These are phyloP conservation scores for Lactuca saligna DNA, from an alignment of 129 eudicot species.

Conservation along the genomic window DNA sequence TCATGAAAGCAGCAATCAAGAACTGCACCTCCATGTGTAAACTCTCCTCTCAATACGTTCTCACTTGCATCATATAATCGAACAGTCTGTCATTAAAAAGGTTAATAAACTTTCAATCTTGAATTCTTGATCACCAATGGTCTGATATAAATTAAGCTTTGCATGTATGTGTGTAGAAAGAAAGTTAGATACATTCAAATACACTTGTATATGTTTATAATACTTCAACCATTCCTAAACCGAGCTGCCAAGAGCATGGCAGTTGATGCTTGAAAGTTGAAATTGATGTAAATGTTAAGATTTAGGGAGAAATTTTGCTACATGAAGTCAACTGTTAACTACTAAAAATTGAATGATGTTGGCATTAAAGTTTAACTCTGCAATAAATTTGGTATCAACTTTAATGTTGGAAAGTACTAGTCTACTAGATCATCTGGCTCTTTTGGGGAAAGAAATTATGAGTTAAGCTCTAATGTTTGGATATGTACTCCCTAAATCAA, in stretches of 20 bases:
- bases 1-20: conserved; percentile 98
- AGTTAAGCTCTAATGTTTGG: neutral
- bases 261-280: neutral
- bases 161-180: conserved; percentile 6
- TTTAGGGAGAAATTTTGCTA: neutral
- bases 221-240: neutral
- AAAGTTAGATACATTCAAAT: neutral
- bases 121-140: neutral
- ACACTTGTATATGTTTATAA: neutral
- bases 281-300: neutral
- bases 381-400: conserved; percentile 1
- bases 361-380: neutral
- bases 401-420: neutral
- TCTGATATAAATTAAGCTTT: neutral
- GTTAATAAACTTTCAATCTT: neutral
- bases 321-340: neutral
- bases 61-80: conserved; percentile 89
- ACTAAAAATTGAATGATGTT: conserved; percentile 6
- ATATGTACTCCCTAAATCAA: neutral
- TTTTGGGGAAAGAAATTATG: neutral
- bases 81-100: conserved; percentile 50
- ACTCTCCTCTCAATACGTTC: conserved; percentile 84
- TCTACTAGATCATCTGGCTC: neutral
- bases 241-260: neutral
- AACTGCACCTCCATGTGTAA: conserved; percentile 84